Base-by-base conservation (phyloP, 2,329 filamentous ascomycete genomes). In the Domatiomyces globalis region DNA sequence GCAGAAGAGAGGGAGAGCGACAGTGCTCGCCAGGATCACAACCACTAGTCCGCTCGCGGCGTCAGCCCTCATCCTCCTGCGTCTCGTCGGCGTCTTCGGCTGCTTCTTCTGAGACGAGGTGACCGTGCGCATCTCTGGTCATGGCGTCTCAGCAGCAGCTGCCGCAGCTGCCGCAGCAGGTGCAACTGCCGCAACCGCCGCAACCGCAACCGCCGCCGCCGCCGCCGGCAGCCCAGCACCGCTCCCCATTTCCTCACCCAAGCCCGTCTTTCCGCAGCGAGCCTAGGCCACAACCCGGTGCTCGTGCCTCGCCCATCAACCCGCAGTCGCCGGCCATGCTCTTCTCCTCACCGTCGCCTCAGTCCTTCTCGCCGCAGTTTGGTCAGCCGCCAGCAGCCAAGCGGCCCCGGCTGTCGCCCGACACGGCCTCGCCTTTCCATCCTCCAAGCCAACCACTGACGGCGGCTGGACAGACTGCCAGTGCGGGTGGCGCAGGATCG, bases 341-440 rank as follows among this genome's bases (percentile, higher is more conserved):
- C 39, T 59, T 73, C 50, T 85, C 79, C 66, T 83, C 81, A 55
- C 80, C 80, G 58, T 75, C 77, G 27, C 81, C 78, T 52, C 75
- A 75, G 47, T 74, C 76, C 20, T 82, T 83, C 20, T 80, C 56
- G 42, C 53, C 54, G 19, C 52, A 56, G 43, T 58, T 50, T 49
- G 49, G 48, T 39, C 58, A 61, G 42, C 77, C 83, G 47, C 84
- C 84, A 47, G 81, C 85, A 15, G 79, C 77, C 53, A 90, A 92
- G 71, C 78, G 85, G 65, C 82, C 77, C 65, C 83, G 80, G 51
- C 70, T 85, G 46, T 86, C 83, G 22, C 81, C 83, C 49, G 81
- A 81, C 52, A 77, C 81, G 33, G 69, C 74, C n/a, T 81, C 84
- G 49, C 74, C 67, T 25, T 81, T 83, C 58, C 81, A 54, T 12